A percentile compares a stretch with the other conserved stretches of the same genome.
Evolutionary conservation across 495 filamentous ascomycete species (phyloP).

Genomic region (Cetradonia linearis): DNA sequence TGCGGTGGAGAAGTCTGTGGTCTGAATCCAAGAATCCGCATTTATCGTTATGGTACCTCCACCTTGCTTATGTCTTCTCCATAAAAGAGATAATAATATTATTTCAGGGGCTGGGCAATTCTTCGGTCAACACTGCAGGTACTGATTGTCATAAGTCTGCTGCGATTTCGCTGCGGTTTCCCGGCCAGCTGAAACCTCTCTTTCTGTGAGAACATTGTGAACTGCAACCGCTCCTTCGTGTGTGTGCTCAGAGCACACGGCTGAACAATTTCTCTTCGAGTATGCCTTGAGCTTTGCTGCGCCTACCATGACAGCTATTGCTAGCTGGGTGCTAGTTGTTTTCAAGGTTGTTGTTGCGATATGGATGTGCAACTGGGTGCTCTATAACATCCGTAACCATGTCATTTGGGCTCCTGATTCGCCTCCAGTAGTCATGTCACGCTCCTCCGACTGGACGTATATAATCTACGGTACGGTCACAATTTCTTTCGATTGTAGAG

Average conservation of each 20-base stretch:
- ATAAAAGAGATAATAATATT: background rate
- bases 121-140: constrained; percentile 79
- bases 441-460: background rate
- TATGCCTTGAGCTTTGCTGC: background rate
- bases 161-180: background rate
- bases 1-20: constrained; percentile 85
- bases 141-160: background rate
- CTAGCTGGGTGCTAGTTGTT: background rate
- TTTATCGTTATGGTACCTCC: constrained; percentile 71
- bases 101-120: constrained; percentile 54
- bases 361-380: background rate
- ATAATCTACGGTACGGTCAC: background rate
- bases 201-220: background rate
- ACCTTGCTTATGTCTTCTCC: background rate
- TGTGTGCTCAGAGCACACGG: background rate
- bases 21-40: constrained; percentile 77
- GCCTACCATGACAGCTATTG: background rate
- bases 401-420: background rate
- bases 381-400: background rate
- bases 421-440: no score
- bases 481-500: background rate
- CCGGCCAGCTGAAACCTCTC: background rate
- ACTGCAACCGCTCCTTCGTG: background rate
- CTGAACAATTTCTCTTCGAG: background rate
- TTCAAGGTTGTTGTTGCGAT: background rate